These are phyloP conservation scores for Fusarium transvaalense DNA, from an alignment of 2,329 filamentous ascomycete genomes.

Conservation along the genomic window DNA sequence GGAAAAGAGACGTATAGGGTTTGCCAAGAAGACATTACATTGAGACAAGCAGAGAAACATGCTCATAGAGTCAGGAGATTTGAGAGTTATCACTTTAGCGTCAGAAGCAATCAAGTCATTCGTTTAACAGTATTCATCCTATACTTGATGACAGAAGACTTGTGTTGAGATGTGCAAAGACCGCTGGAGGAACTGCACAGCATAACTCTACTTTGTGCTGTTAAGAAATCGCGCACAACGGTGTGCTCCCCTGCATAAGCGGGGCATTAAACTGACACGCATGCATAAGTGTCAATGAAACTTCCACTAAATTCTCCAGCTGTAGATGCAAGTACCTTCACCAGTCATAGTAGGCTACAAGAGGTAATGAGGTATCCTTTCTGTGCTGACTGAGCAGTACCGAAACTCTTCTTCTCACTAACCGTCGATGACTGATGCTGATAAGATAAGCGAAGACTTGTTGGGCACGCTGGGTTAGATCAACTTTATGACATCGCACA, in stretches of 20 bases:
- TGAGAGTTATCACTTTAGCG: neutral
- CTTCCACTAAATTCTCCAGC: neutral
- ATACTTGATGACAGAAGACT: neutral
- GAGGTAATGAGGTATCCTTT: neutral
- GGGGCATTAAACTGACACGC: neutral
- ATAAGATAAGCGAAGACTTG: neutral
- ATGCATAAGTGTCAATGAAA: neutral
- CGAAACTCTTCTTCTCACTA: neutral
- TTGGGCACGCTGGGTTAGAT: too few species aligned
- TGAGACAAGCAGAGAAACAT: neutral
- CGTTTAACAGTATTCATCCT: neutral
- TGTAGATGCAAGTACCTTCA: neutral
- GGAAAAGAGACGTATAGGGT: constrained; percentile 39
- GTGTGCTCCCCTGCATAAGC: neutral
- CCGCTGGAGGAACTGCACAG: neutral
- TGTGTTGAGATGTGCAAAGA: neutral
- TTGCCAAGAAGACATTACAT: constrained; percentile 35
- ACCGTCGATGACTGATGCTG: too few species aligned
- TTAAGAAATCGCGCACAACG: constrained; percentile 24
- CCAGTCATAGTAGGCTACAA: neutral
- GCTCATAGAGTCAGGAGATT: neutral
- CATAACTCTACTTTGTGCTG: neutral
- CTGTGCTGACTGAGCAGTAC: neutral
- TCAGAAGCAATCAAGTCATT: neutral
- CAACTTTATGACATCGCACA: neutral